Conservation (phyloP, 495 filamentous ascomycete genomes). For the Neurospora pannonica region DNA sequence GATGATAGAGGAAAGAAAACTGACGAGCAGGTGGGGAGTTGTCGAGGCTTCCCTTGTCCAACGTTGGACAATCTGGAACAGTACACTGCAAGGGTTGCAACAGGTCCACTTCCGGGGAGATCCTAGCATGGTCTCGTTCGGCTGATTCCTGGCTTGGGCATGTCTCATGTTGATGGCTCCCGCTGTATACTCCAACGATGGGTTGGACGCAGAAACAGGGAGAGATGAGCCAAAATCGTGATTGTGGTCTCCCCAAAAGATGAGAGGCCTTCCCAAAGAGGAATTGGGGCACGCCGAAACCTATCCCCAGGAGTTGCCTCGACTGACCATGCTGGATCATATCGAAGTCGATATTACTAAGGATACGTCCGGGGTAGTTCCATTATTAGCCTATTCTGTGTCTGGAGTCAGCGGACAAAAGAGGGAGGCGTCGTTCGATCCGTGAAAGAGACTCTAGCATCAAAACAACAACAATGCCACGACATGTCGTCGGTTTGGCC, state of each 20-base stretch:
- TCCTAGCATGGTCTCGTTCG: neutral
- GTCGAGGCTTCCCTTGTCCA: neutral
- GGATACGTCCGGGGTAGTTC: too few relatives aligned
- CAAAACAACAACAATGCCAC: neutral
- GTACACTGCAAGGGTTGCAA: neutral
- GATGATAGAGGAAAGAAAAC: neutral
- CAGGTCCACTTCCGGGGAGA: neutral
- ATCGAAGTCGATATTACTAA: neutral
- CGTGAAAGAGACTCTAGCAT: neutral
- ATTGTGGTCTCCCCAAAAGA: neutral
- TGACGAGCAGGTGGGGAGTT: slow-evolving; percentile 1
- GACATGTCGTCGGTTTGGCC: neutral
- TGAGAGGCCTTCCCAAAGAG: neutral
- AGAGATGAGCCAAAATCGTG: neutral
- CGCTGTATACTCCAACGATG: neutral
- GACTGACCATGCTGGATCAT: neutral
- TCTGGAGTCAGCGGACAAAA: neutral
- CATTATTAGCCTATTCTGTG: neutral
- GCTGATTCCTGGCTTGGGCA: neutral
- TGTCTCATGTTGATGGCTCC: neutral
- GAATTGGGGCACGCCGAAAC: neutral
- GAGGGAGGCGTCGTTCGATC: neutral
- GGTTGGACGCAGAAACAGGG: neutral
- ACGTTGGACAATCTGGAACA: neutral
- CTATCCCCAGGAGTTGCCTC: neutral